A percentile compares a stretch with the other conserved stretches of the same genome.
phyloP scores from a whole-genome alignment of 2,329 filamentous ascomycete genomes.

The Ceratocystis cubensis region DNA sequence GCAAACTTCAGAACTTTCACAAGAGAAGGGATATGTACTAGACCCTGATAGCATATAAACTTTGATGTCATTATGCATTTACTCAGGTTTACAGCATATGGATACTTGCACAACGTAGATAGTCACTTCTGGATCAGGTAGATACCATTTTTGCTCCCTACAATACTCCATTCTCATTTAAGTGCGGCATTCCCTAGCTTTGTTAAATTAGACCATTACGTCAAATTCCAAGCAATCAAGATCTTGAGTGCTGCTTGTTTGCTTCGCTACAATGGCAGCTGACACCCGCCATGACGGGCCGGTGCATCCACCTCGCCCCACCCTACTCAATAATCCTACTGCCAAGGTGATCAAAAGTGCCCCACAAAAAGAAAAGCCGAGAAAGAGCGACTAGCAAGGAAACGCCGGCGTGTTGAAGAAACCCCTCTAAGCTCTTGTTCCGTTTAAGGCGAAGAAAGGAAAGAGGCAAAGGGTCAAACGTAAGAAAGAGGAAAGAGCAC shows the following conservation, averaged over 20 bases:
- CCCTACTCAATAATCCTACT: background rate
- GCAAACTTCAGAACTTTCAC: no score
- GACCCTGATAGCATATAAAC: no score
- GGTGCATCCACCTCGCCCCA: background rate
- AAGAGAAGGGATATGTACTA: no score
- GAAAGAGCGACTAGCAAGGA: conserved; percentile 6
- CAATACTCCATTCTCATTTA: no score
- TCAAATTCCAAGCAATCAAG: background rate
- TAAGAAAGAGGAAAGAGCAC: conserved; percentile 2
- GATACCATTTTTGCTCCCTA: no score
- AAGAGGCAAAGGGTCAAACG: background rate
- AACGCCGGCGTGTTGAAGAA: background rate
- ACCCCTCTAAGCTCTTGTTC: background rate
- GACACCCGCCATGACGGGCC: background rate
- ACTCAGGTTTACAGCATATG: no score
- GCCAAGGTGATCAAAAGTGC: background rate
- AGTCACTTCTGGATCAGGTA: no score
- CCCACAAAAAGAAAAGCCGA: background rate
- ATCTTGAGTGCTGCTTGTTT: background rate
- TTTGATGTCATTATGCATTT: no score
- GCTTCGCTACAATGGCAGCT: background rate
- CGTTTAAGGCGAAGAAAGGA: background rate
- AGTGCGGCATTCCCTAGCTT: no score
- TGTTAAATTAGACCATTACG: background rate
- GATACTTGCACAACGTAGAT: no score